Percentiles rank a stretch among this genome's conserved stretches.
Conservation (phyloP, 1,139 yeast species). For the Blastobotrys arbuscula region DNA sequence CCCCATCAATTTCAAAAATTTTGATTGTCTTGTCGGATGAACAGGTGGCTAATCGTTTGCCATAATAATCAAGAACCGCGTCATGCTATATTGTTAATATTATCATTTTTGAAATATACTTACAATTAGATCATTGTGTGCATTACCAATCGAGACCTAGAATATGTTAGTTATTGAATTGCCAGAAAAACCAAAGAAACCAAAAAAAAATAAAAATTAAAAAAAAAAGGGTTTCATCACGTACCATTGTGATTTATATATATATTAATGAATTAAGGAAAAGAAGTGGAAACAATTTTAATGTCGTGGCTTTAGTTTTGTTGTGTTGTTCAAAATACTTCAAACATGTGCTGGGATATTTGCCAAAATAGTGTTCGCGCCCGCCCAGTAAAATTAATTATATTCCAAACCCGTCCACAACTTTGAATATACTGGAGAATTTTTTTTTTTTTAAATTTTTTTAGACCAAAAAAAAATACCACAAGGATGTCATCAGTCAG, state of each 20-base stretch:
- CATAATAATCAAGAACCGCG: constrained; percentile 94
- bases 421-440: background rate
- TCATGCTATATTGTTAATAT: constrained; percentile 50
- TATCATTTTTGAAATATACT: constrained; percentile 11
- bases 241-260: background rate
- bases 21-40: constrained; percentile 93
- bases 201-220: background rate
- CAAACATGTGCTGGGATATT: background rate
- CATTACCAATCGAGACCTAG: constrained; percentile 34
- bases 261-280: background rate
- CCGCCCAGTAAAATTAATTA: background rate
- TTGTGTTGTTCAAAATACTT: background rate
- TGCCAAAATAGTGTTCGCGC: background rate
- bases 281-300: background rate
- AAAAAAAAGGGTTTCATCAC: background rate
- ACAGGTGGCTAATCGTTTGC: constrained; percentile 90
- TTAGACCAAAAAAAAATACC: background rate
- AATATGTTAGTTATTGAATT: background rate
- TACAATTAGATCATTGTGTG: constrained; percentile 61
- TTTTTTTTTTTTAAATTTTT: too few relatives aligned
- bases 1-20: constrained; percentile 86
- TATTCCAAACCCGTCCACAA: background rate
- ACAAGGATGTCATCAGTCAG: constrained; percentile 44
- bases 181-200: background rate
- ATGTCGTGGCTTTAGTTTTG: background rate